Evolutionary conservation across 2,329 filamentous ascomycete genomes (phyloP), one percentile per base, ranked within the genome.

Genomic region (Aspergillus texensis): DNA sequence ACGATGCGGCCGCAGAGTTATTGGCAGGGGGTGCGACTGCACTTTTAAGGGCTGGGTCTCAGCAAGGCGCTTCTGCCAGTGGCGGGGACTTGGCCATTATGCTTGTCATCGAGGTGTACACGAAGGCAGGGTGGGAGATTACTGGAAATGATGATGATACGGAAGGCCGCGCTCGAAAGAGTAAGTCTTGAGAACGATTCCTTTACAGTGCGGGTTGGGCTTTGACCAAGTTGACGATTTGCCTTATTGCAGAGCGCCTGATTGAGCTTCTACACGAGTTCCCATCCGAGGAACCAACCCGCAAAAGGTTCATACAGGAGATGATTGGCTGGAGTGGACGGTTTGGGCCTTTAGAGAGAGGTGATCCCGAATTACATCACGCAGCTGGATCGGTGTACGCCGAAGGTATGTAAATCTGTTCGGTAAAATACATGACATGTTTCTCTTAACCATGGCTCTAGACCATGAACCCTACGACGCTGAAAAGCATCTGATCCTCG

Each of bases 341-440:
- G 76, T 90, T 88, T 73, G 93, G 94, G 70, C 91, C 95, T 53
- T 92, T 91, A 76, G 94, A 95, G 55, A 91, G 93, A 57, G 95
- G 95, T 64, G 95, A 99, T 74, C 91, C 94, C 3, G 95, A 98
- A 73, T 83, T 99, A 61, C 95, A 99, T 79, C 94, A 98, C 80
- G 93, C 96, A 50, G 89, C 90, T 41, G 95, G 95, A 57, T 89
- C 88, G 36, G 82, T 97, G 50, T 97, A 93, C 77, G 94, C 94
- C n/a, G 91, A 96, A 74, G 85, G 86, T 87, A 77, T 24, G 73
- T 70, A 55, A 39, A 30, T 8, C 36, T 48, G 32, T 54, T 14
- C 6, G 55, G 32, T 46, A 48, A 10, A 48, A 48, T 10, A 46
- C 10, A 57, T 39, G 32, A 21, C 55, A 53, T 63, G 30, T 41